Evolutionary conservation across 805 yeast genomes (phyloP).

Genomic region (Komagataella pseudopastoris): DNA sequence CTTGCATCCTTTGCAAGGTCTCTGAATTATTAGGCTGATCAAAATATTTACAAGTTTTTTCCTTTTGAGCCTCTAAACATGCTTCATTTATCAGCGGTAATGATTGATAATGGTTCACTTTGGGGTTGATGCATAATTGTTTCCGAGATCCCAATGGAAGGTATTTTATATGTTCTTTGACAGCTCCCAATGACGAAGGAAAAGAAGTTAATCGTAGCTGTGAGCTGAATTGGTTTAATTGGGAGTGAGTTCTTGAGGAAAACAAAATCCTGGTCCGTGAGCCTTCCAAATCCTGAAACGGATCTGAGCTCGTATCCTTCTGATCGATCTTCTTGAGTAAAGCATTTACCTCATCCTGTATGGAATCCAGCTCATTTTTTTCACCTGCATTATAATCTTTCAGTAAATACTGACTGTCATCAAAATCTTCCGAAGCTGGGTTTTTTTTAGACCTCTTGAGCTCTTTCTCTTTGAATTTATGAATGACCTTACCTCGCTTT

Average conservation of each 20-base stretch:
- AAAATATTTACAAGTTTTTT: constrained; percentile 25
- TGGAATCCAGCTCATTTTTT: constrained; percentile 15
- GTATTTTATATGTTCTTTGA: constrained; percentile 45
- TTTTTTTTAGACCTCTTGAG: neutral
- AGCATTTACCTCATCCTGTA: constrained; percentile 33
- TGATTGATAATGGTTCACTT: constrained; percentile 34
- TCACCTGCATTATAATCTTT: neutral
- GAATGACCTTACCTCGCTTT: constrained; percentile 10
- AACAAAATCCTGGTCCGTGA: constrained; percentile 31
- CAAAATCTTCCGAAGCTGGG: constrained; percentile 1
- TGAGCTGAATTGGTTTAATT: constrained; percentile 63
- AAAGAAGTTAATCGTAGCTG: constrained; percentile 54
- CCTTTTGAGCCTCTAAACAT: constrained; percentile 54
- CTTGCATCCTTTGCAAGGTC: constrained; percentile 18
- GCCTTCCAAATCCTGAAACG: constrained; percentile 6
- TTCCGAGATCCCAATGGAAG: constrained; percentile 72
- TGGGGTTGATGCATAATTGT: constrained; percentile 69
- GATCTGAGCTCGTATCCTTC: constrained; percentile 9
- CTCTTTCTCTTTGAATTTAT: constrained; percentile 10
- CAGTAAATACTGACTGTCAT: neutral
- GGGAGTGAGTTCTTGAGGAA: constrained; percentile 87
- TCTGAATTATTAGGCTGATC: constrained; percentile 19
- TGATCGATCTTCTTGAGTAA: constrained; percentile 30
- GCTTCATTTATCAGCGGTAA: constrained; percentile 60
- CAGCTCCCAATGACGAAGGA: constrained; percentile 39